These are phyloP conservation scores for Parathielavia appendiculata DNA, from an alignment of 495 filamentous ascomycete genomes.

Conservation along the genomic window DNA sequence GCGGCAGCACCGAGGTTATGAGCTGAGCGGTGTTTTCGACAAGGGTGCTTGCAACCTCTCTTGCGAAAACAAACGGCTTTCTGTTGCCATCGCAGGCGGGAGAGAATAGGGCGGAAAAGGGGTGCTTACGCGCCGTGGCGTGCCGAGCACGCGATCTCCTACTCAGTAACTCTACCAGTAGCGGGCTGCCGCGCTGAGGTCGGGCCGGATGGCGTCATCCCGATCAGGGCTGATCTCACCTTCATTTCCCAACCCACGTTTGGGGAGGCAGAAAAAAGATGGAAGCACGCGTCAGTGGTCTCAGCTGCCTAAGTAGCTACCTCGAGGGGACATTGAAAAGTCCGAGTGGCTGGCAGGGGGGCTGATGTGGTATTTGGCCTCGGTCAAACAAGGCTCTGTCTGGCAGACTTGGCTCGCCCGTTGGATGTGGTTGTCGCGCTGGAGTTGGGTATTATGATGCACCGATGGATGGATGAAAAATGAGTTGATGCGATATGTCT, in stretches of 20 bases:
- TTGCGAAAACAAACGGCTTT: neutral
- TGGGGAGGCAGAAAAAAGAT: neutral
- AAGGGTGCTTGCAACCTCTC: neutral
- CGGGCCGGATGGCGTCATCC: slow-evolving; percentile 10
- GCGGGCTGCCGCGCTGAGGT: neutral
- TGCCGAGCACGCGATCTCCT: slow-evolving; percentile 19
- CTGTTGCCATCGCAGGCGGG: neutral
- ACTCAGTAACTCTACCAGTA: slow-evolving; percentile 1
- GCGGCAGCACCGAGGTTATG: too few relatives aligned
- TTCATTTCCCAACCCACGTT: neutral
- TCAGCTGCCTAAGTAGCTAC: too few relatives aligned
- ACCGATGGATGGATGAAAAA: neutral
- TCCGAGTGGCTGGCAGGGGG: neutral
- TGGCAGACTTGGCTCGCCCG: too few relatives aligned
- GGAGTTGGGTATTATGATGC: neutral
- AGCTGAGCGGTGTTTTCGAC: too few relatives aligned
- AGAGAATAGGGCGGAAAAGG: neutral
- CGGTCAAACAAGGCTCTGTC: too few relatives aligned
- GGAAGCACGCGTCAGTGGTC: neutral
- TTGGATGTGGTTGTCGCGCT: too few relatives aligned
- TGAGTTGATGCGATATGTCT: slow-evolving; percentile 9
- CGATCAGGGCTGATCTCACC: neutral
- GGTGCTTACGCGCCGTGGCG: slow-evolving; percentile 11
- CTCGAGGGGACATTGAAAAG: too few relatives aligned
- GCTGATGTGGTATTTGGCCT: neutral